Evolutionary conservation across 129 eudicot genomes (phyloP).

Genomic region (Escallonia rubra): DNA sequence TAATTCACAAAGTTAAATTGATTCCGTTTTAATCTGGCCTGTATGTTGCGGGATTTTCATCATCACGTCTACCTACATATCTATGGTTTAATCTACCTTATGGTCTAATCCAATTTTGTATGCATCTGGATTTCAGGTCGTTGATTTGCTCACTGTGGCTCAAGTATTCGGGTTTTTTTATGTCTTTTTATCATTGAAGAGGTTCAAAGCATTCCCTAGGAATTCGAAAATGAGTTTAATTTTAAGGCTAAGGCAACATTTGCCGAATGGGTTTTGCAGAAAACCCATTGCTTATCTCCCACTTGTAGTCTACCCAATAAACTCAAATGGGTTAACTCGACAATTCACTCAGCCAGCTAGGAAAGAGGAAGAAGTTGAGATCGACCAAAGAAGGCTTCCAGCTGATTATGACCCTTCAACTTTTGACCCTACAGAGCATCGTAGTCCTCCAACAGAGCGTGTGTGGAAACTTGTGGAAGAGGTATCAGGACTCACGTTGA

Average conservation of each 20-base stretch:
- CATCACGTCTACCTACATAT: too few relatives aligned
- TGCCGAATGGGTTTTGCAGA: conserved; percentile 35
- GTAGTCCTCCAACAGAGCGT: conserved; percentile 91
- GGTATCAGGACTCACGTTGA: conserved; percentile 53
- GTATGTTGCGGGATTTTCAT: too few relatives aligned
- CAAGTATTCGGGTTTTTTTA: too few relatives aligned
- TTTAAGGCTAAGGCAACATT: conserved; percentile 37
- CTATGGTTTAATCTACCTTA: too few relatives aligned
- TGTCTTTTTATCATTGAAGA: too few relatives aligned
- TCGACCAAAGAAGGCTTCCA: conserved; percentile 80
- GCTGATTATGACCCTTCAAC: conserved; percentile 84
- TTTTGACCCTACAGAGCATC: conserved; percentile 75
- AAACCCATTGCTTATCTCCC: conserved; percentile 24
- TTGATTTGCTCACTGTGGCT: too few relatives aligned
- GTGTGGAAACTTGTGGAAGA: conserved; percentile 92
- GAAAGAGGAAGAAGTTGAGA: conserved; percentile 53
- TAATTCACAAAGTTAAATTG: too few relatives aligned
- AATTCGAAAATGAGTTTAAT: conserved; percentile 45
- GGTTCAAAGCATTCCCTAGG: neutral
- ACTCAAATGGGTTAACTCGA: conserved; percentile 28
- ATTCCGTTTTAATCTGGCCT: too few relatives aligned
- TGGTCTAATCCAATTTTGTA: too few relatives aligned
- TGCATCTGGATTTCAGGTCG: too few relatives aligned
- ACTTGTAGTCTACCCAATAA: conserved; percentile 21
- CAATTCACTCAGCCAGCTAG: conserved; percentile 52